These are phyloP conservation scores for Neocatenulostroma microsporum DNA, from an alignment of 2,329 filamentous ascomycete genomes.

Conservation along the genomic window DNA sequence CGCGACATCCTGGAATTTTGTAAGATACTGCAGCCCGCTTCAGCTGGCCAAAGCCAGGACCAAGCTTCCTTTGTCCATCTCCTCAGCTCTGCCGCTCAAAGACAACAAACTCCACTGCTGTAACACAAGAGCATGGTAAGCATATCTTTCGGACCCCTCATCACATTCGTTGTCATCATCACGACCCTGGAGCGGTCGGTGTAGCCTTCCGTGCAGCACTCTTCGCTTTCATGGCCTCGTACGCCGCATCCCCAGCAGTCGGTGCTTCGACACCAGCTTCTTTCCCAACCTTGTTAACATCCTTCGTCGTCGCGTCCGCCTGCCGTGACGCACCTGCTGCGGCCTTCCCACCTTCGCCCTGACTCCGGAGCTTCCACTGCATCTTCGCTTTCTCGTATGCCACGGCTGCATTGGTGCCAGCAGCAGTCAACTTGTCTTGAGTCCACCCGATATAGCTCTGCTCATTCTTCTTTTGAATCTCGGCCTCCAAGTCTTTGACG, in stretches of 20 bases:
- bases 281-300: neutral
- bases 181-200: neutral
- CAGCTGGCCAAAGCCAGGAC: neutral
- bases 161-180: neutral
- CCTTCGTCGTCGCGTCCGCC: neutral
- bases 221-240: conserved; percentile 11
- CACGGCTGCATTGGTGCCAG: conserved; percentile 20
- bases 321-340: conserved; percentile 4
- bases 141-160: neutral
- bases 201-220: conserved; percentile 10
- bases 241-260: conserved; percentile 3
- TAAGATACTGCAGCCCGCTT: too few relatives aligned
- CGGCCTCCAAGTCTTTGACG: conserved; percentile 31
- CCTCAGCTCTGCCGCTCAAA: neutral
- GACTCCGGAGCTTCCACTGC: conserved; percentile 8
- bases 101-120: neutral
- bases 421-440: conserved; percentile 33
- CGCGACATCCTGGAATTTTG: too few relatives aligned
- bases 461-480: conserved; percentile 39
- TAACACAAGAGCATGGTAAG: neutral
- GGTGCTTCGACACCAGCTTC: conserved; percentile 1
- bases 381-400: conserved; percentile 15
- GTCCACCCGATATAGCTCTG: conserved; percentile 37
- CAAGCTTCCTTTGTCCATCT: conserved; percentile 3
- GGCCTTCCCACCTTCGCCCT: conserved; percentile 4